Evolutionary conservation across 1,284 basidiomycete species (phyloP), one percentile per base, ranked within the genome.

Genomic region (Coniferiporia sulphurascens): DNA sequence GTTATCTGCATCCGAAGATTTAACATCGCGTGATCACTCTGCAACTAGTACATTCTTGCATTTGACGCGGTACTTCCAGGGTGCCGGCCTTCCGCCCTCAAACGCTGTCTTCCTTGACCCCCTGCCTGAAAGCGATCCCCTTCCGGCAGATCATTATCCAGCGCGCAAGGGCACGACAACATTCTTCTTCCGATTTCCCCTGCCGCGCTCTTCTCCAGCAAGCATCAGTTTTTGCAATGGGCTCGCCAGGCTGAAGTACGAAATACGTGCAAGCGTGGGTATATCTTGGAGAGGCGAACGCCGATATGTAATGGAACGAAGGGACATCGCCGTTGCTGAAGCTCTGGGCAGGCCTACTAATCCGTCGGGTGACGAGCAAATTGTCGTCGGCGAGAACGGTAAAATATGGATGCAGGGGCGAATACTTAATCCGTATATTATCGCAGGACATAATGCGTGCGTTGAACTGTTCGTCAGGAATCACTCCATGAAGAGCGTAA

Each of bases 391-490:
- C 0, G 89, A 91, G 68, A 81, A 80, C 63, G 89, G 89, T 8
- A 90, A 87, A 71, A 77, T 91, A 34, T 90, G 87, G 85, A 79
- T 82, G 45, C 86, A 88, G 65, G 88, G 80, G 1, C 80, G 74
- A 54, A 68, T 91, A 10, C 72, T 87, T 13, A 86, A 83, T 32
- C 82, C 80, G 4, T 72, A 86, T 21, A 65, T 87, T 35, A 77
- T 90, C 9, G 81, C 85, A 17, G 89, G 89, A 4, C 81, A 84
- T 66, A 81, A 79, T 62, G 84, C 80, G 13, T 87, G 85, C 66
- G 75, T 91, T 44, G 85, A 90, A 65, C 70, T 91, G 52, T 83
- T 86, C 62, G 84, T 91, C 48, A 90, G 85, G 75, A 91, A 91
- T 65, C 86, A 89, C 67, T 87, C 88, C 0, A 72, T 73, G 52